Evolutionary conservation across 257 asterid species (phyloP).

Genomic region (Dorcoceras hygrometricum): DNA sequence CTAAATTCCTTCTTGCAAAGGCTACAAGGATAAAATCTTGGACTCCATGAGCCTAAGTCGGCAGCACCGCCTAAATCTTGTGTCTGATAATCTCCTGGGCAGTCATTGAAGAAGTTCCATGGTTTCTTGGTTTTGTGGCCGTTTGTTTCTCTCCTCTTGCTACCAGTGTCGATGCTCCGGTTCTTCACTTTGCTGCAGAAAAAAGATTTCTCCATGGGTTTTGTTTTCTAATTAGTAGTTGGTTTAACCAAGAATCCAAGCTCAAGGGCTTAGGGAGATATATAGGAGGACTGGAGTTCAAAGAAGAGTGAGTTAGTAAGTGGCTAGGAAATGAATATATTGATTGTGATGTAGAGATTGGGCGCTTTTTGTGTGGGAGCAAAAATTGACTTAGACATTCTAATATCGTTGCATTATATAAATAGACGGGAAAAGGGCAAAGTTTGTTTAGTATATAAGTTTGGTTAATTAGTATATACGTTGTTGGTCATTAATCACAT

Average conservation of each 20-base stretch:
- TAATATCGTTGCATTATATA: no score
- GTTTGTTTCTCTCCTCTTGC: slow-evolving; percentile 31
- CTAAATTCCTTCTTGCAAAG: slow-evolving; percentile 87
- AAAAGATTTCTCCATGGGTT: slow-evolving; percentile 25
- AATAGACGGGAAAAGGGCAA: no score
- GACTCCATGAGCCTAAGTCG: slow-evolving; percentile 77
- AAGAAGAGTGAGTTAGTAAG: neutral
- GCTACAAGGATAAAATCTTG: slow-evolving; percentile 74
- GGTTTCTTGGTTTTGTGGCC: slow-evolving; percentile 33
- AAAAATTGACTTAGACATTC: no score
- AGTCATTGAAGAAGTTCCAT: slow-evolving; percentile 14
- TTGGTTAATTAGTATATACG: no score
- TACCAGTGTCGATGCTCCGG: neutral
- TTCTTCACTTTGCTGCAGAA: slow-evolving; percentile 25
- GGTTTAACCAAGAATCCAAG: neutral
- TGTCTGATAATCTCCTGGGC: slow-evolving; percentile 16
- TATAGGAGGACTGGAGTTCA: neutral
- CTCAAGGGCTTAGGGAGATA: neutral
- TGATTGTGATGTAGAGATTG: neutral
- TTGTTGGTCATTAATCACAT: no score
- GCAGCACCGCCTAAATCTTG: slow-evolving; percentile 38
- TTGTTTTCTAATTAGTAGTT: slow-evolving; percentile 14
- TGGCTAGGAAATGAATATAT: neutral
- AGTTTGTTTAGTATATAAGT: no score
- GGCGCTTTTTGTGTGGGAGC: neutral